phyloP scores from a whole-genome alignment of 2,329 filamentous ascomycete species.

The Colletotrichum limetticola region DNA sequence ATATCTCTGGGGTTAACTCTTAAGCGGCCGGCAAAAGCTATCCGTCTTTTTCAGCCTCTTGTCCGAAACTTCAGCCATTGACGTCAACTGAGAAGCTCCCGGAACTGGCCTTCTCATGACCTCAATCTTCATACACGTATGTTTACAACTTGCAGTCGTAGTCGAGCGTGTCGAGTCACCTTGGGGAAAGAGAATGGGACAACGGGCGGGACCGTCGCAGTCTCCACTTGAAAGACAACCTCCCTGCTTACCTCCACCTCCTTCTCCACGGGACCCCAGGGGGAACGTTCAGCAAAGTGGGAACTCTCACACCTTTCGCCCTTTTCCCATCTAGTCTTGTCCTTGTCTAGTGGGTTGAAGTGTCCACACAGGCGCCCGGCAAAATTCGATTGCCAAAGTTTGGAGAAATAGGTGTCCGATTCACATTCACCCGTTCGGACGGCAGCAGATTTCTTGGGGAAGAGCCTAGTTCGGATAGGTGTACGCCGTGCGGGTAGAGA shows the following conservation, averaged over 20 bases:
- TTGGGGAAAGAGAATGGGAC: not conserved
- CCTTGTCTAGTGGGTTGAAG: slow-evolving; percentile 23
- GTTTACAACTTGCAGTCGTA: not conserved
- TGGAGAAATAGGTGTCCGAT: not conserved
- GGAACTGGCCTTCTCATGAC: not conserved
- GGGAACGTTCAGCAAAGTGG: slow-evolving; percentile 17
- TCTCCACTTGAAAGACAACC: slow-evolving; percentile 15
- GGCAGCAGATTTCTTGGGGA: slow-evolving; percentile 14
- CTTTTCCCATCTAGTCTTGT: slow-evolving; percentile 20
- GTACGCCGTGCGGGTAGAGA: not conserved
- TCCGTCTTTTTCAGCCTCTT: not conserved
- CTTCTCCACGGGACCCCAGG: slow-evolving; percentile 30
- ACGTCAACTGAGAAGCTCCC: not conserved
- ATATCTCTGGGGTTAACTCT: slow-evolving; percentile 4
- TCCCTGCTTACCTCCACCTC: slow-evolving; percentile 23
- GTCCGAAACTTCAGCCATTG: not conserved
- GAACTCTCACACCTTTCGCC: slow-evolving; percentile 13
- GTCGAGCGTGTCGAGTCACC: not conserved
- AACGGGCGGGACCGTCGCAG: slow-evolving; percentile 24
- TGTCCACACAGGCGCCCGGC: slow-evolving; percentile 26
- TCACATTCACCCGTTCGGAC: slow-evolving; percentile 25
- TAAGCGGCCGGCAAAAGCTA: not conserved
- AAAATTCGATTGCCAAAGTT: slow-evolving; percentile 25
- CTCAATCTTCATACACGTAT: not conserved
- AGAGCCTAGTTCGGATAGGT: not conserved